Evolutionary conservation across 257 asterid species (phyloP), one percentile per base, ranked within the genome.

Genomic region (Gardenia jasminoides): DNA sequence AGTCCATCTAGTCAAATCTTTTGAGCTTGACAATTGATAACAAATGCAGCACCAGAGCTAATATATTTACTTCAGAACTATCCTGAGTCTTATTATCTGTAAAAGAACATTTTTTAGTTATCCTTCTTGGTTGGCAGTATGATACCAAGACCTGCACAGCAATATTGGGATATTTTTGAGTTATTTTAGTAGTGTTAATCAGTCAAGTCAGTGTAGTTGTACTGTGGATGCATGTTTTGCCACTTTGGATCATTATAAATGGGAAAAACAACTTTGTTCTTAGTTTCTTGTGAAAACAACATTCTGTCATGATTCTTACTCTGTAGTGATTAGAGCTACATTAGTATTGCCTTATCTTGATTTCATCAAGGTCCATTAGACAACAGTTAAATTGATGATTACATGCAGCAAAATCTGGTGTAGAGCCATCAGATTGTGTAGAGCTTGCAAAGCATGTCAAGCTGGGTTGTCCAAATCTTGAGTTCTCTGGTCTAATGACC

Each of bases 401-500:
- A 44, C 54, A 64, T 89, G 89, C 94, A 93, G 98, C 97, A 66
- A 93, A 93, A 88, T 91, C 93, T 82, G 98, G 98, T 72, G 72
- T 91, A 33, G 80, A 89, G 75, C 98, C 97, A 70, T 86, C 97
- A 58, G 90, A 89, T 28, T 92, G 94, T 78, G 52, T 88, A 62
- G 96, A 92, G 70, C 91, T 93, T 70, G 96, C 84, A 70, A 91
- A 91, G 82, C 93, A 87, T 81, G 89, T 93, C 82, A 88, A 85
- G 84, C 79, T 78, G 78, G 82, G 86, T 33, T 93, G 97, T 80
- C 91, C 90, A 54, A 89, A 91, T 80, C 98, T 93, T 62, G 86
- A 89, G 79, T 93, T 93, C 88, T 91, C 96, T 33, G 98, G 98
- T 83, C 84, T 93, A 74, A 93, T 93, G 98, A 93, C 98, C 46